Evolutionary conservation across 2,329 filamentous ascomycete genomes (phyloP).

Genomic region (Pseudovirgaria hyperparasitica): DNA sequence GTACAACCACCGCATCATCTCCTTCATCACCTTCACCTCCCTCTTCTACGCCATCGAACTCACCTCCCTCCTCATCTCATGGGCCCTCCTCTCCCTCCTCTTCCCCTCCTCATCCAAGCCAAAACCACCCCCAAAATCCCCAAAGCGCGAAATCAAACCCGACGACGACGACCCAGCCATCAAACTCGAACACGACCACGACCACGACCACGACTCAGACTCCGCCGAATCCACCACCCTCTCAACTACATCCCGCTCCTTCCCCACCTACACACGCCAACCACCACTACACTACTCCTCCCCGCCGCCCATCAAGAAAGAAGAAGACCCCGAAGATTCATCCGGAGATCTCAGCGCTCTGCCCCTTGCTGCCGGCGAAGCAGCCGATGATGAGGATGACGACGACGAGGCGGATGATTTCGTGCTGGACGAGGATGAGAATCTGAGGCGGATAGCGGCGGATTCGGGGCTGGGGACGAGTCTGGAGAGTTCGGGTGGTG

Average conservation of each 20-base stretch:
- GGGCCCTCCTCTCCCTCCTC: slow-evolving; percentile 41
- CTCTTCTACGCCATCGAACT: slow-evolving; percentile 71
- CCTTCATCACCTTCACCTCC: slow-evolving; percentile 54
- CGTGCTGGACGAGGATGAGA: slow-evolving; percentile 22
- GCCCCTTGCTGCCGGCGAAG: slow-evolving; percentile 11
- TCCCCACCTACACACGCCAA: slow-evolving; percentile 34
- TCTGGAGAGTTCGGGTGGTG: slow-evolving; percentile 26
- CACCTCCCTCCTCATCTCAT: slow-evolving; percentile 51
- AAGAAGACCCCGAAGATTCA: slow-evolving; percentile 14
- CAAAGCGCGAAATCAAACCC: slow-evolving; percentile 4
- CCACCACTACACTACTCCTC: slow-evolving; percentile 26
- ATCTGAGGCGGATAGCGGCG: slow-evolving; percentile 9
- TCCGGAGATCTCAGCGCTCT: slow-evolving; percentile 7
- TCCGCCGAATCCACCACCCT: slow-evolving; percentile 13
- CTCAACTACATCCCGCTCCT: slow-evolving; percentile 35
- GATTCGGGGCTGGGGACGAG: slow-evolving; percentile 38
- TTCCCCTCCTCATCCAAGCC: slow-evolving; percentile 13
- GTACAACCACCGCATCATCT: slow-evolving; percentile 65
- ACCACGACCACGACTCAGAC: slow-evolving; percentile 7
- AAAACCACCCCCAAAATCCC: neutral
- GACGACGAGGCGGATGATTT: slow-evolving; percentile 31
- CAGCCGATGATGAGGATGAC: slow-evolving; percentile 32
- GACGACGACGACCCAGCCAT: slow-evolving; percentile 6
- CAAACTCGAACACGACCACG: slow-evolving; percentile 9
- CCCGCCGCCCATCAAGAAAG: slow-evolving; percentile 15